phyloP scores from a whole-genome alignment of 2,329 filamentous ascomycete genomes.

The Colletotrichum simmondsii region DNA sequence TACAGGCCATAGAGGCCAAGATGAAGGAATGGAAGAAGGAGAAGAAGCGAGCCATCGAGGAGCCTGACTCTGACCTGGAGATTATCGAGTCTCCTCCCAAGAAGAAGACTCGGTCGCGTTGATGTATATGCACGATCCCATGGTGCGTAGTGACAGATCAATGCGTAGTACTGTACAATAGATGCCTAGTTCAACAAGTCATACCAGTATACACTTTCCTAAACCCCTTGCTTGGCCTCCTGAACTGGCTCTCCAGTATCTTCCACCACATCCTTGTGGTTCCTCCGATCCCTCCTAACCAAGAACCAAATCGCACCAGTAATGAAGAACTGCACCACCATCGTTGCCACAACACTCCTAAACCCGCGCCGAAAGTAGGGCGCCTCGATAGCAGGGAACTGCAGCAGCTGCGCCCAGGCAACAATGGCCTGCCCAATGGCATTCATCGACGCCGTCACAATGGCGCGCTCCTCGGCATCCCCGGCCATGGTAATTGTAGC shows the following conservation, averaged over 20 bases:
- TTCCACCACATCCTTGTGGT: background rate
- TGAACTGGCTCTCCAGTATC: background rate
- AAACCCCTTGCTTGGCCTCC: background rate
- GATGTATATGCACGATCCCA: background rate
- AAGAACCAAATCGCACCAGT: conserved; percentile 21
- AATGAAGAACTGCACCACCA: conserved; percentile 44
- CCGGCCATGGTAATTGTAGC: conserved; percentile 49
- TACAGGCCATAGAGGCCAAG: background rate
- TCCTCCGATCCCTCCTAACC: conserved; percentile 14
- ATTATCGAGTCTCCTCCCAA: background rate
- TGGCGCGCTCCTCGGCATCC: conserved; percentile 52
- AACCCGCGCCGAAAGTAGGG: conserved; percentile 46
- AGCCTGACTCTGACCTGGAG: background rate
- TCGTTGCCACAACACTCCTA: conserved; percentile 44
- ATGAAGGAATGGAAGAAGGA: background rate
- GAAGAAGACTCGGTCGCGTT: background rate
- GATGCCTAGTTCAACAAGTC: background rate
- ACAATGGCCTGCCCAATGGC: conserved; percentile 54
- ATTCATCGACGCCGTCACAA: conserved; percentile 55
- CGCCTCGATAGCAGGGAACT: conserved; percentile 48
- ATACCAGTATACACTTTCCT: no score
- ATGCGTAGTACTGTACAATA: background rate
- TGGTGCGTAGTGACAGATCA: background rate
- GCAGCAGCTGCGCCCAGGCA: conserved; percentile 51
- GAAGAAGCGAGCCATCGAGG: background rate